A percentile compares a stretch with the other conserved stretches of the same genome.
These are phyloP conservation scores for Pythium angustatum DNA, from an alignment of 352 stramenopile species.

Conservation along the genomic window DNA sequence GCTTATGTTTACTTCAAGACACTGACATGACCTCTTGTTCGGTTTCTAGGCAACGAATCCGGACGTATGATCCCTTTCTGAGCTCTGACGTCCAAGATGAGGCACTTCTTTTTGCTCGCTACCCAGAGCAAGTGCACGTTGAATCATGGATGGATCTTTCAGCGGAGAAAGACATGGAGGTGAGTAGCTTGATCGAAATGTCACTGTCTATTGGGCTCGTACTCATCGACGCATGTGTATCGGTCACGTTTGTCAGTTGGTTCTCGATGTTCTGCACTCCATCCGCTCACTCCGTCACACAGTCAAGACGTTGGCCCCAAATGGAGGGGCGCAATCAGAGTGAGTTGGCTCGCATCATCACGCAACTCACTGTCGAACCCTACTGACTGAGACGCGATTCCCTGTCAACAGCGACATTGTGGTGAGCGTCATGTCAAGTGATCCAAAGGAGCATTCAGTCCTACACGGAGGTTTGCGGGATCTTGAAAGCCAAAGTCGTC, in stretches of 20 bases:
- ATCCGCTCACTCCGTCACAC: constrained; percentile 92
- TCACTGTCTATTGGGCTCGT: too few relatives aligned
- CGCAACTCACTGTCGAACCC: too few relatives aligned
- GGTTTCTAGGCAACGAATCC: constrained; percentile 54
- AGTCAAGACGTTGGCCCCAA: constrained; percentile 68
- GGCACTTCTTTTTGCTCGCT: constrained; percentile 67
- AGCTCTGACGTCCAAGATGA: constrained; percentile 27
- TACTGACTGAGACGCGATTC: neutral
- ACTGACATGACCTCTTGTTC: neutral
- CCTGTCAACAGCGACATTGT: constrained; percentile 11
- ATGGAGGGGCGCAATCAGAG: constrained; percentile 25
- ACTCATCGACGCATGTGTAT: too few relatives aligned
- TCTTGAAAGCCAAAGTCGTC: constrained; percentile 24
- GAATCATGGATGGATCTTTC: constrained; percentile 25
- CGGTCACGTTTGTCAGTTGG: constrained; percentile 49
- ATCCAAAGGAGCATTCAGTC: constrained; percentile 10
- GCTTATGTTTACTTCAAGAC: neutral
- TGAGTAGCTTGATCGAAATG: too few relatives aligned
- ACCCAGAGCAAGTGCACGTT: constrained; percentile 87
- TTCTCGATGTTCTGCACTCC: constrained; percentile 90
- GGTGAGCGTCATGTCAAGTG: constrained; percentile 5
- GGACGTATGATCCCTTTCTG: constrained; percentile 42
- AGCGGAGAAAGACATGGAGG: constrained; percentile 27
- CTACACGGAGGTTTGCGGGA: constrained; percentile 16
- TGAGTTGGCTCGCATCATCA: neutral